Percentiles rank a stretch among this genome's conserved stretches.
Evolutionary conservation across 106 monocot genomes (phyloP).

Genomic region (Agapanthus africanus): DNA sequence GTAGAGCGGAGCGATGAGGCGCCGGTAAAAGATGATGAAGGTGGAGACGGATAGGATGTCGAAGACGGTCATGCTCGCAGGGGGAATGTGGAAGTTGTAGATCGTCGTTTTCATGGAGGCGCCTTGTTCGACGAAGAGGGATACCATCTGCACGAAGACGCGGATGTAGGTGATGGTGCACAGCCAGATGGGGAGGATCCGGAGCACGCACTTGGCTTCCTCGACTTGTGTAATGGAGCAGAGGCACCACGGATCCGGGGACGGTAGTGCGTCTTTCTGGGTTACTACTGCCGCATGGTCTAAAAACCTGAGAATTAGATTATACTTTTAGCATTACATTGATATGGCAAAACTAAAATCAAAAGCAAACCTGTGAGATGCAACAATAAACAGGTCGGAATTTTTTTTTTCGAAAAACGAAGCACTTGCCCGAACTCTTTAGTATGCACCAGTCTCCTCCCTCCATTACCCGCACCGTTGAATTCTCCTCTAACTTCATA

Average conservation of each 20-base stretch:
- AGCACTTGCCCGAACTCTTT: constrained; percentile 5
- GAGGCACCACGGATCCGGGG: constrained; percentile 10
- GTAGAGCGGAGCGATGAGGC: constrained; percentile 3
- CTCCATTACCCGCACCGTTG: not conserved
- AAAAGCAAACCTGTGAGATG: no score
- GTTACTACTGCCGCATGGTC: constrained; percentile 29
- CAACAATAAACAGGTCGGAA: no score
- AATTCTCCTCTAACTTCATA: constrained; percentile 1
- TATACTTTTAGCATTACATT: no score
- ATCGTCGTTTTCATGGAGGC: constrained; percentile 6
- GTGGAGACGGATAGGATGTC: not conserved
- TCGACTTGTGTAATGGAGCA: constrained; percentile 25
- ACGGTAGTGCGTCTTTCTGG: not conserved
- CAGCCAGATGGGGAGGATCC: constrained; percentile 11
- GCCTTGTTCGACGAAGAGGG: constrained; percentile 10
- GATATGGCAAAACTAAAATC: no score
- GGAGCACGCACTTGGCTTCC: constrained; percentile 19
- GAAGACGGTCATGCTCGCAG: constrained; percentile 10
- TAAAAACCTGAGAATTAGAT: constrained; percentile 21
- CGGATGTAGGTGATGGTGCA: constrained; percentile 8
- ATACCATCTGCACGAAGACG: constrained; percentile 9
- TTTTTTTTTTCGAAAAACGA: no score
- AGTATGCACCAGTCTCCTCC: constrained; percentile 7
- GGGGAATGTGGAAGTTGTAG: not conserved
- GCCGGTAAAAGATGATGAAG: constrained; percentile 9